These are phyloP conservation scores for Saccharomycopsis guyanensis DNA, from an alignment of 805 yeast genomes.

Conservation along the genomic window DNA sequence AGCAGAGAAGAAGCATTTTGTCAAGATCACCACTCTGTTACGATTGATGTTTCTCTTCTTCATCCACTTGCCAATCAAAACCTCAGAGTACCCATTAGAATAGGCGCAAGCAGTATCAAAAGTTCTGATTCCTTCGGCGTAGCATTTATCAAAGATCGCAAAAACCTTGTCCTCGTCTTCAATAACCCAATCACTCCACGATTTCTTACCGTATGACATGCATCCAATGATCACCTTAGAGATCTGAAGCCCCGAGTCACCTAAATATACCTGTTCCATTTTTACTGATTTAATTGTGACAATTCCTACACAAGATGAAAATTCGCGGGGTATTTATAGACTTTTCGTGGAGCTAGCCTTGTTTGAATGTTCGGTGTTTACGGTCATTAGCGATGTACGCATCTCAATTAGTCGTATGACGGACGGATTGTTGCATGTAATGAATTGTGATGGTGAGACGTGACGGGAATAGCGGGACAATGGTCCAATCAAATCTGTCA, in stretches of 20 bases:
- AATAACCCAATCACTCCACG: slow-evolving; percentile 35
- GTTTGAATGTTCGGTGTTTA: no score
- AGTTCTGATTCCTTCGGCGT: slow-evolving; percentile 39
- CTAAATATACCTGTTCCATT: no score
- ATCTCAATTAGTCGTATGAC: no score
- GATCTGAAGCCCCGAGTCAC: slow-evolving; percentile 41
- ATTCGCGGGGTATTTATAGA: no score
- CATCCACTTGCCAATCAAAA: slow-evolving; percentile 45
- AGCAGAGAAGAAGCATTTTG: slow-evolving; percentile 35
- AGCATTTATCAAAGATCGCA: slow-evolving; percentile 36
- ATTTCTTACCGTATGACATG: slow-evolving; percentile 34
- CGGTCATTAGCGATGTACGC: no score
- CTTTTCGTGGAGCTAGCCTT: no score
- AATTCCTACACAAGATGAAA: no score
- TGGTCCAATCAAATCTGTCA: no score
- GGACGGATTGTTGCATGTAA: no score
- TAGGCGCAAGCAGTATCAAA: slow-evolving; percentile 46
- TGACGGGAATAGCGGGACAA: no score
- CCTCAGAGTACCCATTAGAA: slow-evolving; percentile 42
- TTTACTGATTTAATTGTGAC: no score
- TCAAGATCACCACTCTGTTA: slow-evolving; percentile 47
- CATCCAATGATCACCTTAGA: slow-evolving; percentile 47
- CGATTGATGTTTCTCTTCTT: slow-evolving; percentile 43
- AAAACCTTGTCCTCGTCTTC: slow-evolving; percentile 39
- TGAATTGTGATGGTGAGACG: no score